Percentiles rank a stretch among this genome's conserved stretches.
phyloP scores from a whole-genome alignment of 345 rosid species.

The Bruguiera gymnorhiza region DNA sequence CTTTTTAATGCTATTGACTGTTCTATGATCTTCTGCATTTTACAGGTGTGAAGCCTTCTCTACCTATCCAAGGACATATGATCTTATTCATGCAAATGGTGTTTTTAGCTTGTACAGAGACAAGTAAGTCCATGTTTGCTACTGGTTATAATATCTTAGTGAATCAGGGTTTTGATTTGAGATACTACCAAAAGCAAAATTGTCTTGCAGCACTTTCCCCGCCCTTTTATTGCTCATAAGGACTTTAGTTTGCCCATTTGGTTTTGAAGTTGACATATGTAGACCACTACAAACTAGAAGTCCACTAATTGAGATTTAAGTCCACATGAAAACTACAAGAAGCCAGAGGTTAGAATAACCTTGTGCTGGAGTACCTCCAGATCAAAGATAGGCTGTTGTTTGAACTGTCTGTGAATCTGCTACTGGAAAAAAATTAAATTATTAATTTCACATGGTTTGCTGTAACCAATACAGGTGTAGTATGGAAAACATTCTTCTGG shows the following conservation, averaged over 20 bases:
- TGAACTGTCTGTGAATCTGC: neutral
- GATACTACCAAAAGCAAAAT: neutral
- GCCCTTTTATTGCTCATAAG: neutral
- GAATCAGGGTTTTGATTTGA: neutral
- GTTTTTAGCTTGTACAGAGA: slow-evolving; percentile 33
- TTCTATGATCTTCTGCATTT: neutral
- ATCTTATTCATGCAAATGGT: slow-evolving; percentile 34
- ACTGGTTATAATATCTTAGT: neutral
- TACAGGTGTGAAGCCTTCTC: slow-evolving; percentile 37
- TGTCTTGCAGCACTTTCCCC: neutral
- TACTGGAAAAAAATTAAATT: neutral
- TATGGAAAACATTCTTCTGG: slow-evolving; percentile 33
- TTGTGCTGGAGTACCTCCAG: neutral
- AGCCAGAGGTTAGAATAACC: neutral
- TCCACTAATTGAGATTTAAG: too few relatives aligned
- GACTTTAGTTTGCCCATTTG: neutral
- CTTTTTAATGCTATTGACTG: too few relatives aligned
- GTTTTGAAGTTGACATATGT: neutral
- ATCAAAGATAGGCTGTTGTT: neutral
- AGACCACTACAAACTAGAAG: neutral
- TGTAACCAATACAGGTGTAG: slow-evolving; percentile 15
- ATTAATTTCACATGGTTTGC: neutral
- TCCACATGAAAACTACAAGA: neutral
- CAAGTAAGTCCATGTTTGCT: slow-evolving; percentile 20
- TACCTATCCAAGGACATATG: slow-evolving; percentile 34